Conservation (phyloP, 2,329 filamentous ascomycete genomes). For the Pestalotiopsis sp. region DNA sequence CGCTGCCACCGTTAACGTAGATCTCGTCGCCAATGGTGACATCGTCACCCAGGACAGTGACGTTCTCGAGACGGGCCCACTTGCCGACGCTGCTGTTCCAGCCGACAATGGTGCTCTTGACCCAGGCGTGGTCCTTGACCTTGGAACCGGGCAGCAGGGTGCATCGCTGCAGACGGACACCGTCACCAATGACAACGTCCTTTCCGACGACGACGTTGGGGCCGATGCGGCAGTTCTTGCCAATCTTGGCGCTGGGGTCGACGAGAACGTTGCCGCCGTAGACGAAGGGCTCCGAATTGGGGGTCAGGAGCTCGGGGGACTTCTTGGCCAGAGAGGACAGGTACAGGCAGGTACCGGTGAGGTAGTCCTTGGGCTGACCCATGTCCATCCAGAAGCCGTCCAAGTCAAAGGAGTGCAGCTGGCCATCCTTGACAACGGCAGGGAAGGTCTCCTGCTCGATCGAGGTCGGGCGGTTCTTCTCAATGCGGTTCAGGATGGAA, state of each 20-base stretch:
- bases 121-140: constrained; percentile 98
- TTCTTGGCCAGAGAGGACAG: constrained; percentile 91
- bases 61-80: constrained; percentile 96
- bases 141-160: constrained; percentile 88
- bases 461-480: constrained; percentile 85
- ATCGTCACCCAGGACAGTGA: constrained; percentile 96
- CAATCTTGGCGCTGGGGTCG: constrained; percentile 91
- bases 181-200: constrained; percentile 88
- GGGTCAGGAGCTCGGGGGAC: constrained; percentile 79
- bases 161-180: constrained; percentile 90
- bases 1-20: constrained; percentile 95
- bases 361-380: constrained; percentile 97
- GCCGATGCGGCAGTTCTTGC: constrained; percentile 97
- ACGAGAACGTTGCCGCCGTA: constrained; percentile 95
- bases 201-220: constrained; percentile 97
- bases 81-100: constrained; percentile 97
- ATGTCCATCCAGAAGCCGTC: constrained; percentile 99
- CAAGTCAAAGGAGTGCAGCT: constrained; percentile 93
- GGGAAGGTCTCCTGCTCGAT: constrained; percentile 99
- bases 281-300: constrained; percentile 76
- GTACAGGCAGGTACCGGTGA: constrained; percentile 94
- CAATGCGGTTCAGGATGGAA: constrained; percentile 85
- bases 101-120: constrained; percentile 97
- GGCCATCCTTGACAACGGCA: constrained; percentile 83
- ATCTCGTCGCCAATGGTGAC: constrained; percentile 98